A percentile compares a stretch with the other conserved stretches of the same genome.
Conservation (phyloP, 108 stramenopile species). For the Stephanodiscus triporus region DNA sequence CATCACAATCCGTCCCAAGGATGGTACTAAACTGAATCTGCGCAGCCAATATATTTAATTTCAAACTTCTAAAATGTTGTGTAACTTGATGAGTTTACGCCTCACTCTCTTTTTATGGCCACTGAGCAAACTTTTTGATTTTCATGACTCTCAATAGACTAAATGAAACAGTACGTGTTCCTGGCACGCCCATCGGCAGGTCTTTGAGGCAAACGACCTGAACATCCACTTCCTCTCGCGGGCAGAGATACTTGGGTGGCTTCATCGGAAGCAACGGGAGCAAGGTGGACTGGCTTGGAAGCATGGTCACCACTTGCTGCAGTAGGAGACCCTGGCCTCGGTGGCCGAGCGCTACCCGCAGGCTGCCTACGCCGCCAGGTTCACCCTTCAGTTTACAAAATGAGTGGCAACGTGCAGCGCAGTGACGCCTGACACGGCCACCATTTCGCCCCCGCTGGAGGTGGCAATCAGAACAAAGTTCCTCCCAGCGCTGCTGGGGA, state of each 20-base stretch:
- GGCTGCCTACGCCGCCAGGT: conserved; percentile 24
- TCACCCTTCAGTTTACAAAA: conserved; percentile 15
- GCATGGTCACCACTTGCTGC: conserved; percentile 6
- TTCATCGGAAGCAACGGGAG: conserved; percentile 9
- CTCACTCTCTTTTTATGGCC: too few species aligned
- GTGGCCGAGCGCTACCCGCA: conserved; percentile 24
- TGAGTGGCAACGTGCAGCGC: conserved; percentile 30
- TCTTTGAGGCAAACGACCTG: too few species aligned
- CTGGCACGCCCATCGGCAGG: too few species aligned
- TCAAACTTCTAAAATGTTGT: too few species aligned
- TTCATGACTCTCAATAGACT: too few species aligned
- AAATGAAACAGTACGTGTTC: too few species aligned
- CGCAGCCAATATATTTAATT: too few species aligned
- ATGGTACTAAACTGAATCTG: too few species aligned
- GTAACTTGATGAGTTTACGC: too few species aligned
- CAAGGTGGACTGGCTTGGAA: conserved; percentile 17
- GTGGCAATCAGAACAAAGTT: too few species aligned
- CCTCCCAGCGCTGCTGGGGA: background rate
- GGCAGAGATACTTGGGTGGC: conserved; percentile 24
- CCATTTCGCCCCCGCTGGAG: conserved; percentile 4
- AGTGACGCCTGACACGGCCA: background rate
- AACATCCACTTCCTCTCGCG: background rate
- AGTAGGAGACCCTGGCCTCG: conserved; percentile 3
- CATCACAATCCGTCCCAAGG: too few species aligned
- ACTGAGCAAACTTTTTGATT: too few species aligned